phyloP scores from a whole-genome alignment of 352 stramenopile genomes.

The Pilasporangium apinafurcum region DNA sequence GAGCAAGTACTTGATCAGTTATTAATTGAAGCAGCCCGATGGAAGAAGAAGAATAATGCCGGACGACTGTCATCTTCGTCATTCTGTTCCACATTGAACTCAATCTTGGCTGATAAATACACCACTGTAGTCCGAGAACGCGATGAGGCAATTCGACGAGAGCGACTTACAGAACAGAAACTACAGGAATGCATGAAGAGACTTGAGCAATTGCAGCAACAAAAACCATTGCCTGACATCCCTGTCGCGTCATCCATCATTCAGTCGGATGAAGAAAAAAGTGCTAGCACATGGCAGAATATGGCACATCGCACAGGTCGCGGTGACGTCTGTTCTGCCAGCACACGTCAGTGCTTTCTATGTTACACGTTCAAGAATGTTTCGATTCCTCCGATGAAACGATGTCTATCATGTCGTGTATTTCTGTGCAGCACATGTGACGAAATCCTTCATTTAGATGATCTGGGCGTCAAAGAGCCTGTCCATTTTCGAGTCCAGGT shows the following conservation, averaged over 20 bases:
- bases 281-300: no score
- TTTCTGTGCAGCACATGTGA: slow-evolving; percentile 43
- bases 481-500: slow-evolving; percentile 41
- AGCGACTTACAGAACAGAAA: slow-evolving; percentile 15
- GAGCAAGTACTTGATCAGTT: slow-evolving; percentile 10
- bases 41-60: slow-evolving; percentile 7
- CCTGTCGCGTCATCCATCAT: no score
- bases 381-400: slow-evolving; percentile 9
- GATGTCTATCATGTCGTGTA: slow-evolving; percentile 40
- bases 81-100: slow-evolving; percentile 17
- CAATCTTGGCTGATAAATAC: slow-evolving; percentile 40
- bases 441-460: slow-evolving; percentile 43
- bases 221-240: not conserved
- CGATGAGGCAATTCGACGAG: slow-evolving; percentile 29
- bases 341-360: slow-evolving; percentile 15
- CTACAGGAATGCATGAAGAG: slow-evolving; percentile 16
- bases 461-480: slow-evolving; percentile 48
- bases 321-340: no score
- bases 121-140: slow-evolving; percentile 23
- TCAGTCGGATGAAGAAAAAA: not conserved
- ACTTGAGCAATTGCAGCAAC: slow-evolving; percentile 8
- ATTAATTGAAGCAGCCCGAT: slow-evolving; percentile 3
- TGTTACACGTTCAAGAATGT: slow-evolving; percentile 18
- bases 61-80: not conserved
- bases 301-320: no score